Base-by-base conservation (phyloP, 2,329 filamentous ascomycete species). In the Microsporum canis region DNA sequence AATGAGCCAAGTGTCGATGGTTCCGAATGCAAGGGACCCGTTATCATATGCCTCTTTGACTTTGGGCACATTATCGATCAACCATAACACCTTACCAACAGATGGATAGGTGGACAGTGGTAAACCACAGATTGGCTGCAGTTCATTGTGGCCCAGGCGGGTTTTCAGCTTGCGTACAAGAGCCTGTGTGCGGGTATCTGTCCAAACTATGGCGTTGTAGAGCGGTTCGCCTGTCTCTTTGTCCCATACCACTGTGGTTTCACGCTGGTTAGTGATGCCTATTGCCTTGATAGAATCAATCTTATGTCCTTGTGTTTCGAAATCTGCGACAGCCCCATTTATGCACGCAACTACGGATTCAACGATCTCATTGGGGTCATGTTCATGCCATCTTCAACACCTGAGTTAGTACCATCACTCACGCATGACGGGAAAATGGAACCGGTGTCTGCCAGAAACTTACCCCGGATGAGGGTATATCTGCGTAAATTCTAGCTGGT, bases 121-220 rank as follows among this genome's bases (percentile, higher is more conserved):
- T 49, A 95, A 81, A 59, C 91, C 91, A 70, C 88, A 94, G 45
- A 88, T 77, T 53, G 85, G 79, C 62, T 81, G 81, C 39, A 95
- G 78, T 51, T 84, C 80, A 59, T 90, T 86, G 41, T 88, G 85
- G 53, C 83, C 86, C 5, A 84, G 77, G 59, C 81, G 81, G n/a
- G 75, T 73, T 74, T 91, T 91, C 55, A 95, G 78, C 67, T 91
- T 87, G 60, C 88, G 85, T 34, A 94, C 89, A 45, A 95, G 77
- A 55, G 82, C 81, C 65, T 84, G 82, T 58, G 89, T 92, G 59
- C 91, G 82, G 29, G 90, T 95, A 71, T 96, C 91, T 31, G 90
- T 88, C 90, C 91, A 96, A 43, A 90, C 91, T 64, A 96, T 88
- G 62, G 90, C 90, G 69, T 94, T 91, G 76, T 89, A 82, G n/a